Evolutionary conservation across 495 filamentous ascomycete species (phyloP), one percentile per base, ranked within the genome.

Genomic region (Penicillium desertorum): DNA sequence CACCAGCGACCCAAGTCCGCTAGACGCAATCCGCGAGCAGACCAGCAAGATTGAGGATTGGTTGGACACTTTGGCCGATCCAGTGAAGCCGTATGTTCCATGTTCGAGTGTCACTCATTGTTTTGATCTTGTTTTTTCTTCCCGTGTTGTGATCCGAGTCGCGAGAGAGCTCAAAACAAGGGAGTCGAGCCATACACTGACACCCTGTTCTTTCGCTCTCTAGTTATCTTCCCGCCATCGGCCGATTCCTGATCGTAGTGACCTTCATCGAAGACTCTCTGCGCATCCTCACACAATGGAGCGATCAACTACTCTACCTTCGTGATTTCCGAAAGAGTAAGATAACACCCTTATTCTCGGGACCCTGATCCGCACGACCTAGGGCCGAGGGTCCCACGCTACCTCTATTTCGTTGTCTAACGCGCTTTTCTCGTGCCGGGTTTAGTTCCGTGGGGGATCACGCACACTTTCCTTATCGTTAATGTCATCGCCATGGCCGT

Each of bases 41-140:
- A 98, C 94, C 30, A 96, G 88, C 83, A 97, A 96, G 81, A 95
- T 98, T 62, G 94, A 98, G 76, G 94, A 98, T 70, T 80, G 89
- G 75, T 73, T 98, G 70, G 94, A 98, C 71, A 91, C 88, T 12
- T 46, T 93, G 62, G 86, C 90, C 55, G 94, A 96, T 62, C 94
- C 95, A 16, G 76, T 98, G 61, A 98, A 96, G 78, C 94, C 95
- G 93, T 98, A 86, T 65, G 93, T 91, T 44, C 27, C 58, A 37
- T n/a, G 29, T 27, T 12, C 43, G 1, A 29, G 27, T 29, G 27
- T 9, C 5, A 14, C 17, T 55, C 36, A 25, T 34, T 54, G 22
- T 43, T 19, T 25, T 32, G 37, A 12, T 7, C 25, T 41, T 27
- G 14, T 17, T 17, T 44, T 8, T 5, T 27, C 25, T 8, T 11